phyloP scores from a whole-genome alignment of 2,329 filamentous ascomycete species.

The Cladosporium austrohemisphaericum region DNA sequence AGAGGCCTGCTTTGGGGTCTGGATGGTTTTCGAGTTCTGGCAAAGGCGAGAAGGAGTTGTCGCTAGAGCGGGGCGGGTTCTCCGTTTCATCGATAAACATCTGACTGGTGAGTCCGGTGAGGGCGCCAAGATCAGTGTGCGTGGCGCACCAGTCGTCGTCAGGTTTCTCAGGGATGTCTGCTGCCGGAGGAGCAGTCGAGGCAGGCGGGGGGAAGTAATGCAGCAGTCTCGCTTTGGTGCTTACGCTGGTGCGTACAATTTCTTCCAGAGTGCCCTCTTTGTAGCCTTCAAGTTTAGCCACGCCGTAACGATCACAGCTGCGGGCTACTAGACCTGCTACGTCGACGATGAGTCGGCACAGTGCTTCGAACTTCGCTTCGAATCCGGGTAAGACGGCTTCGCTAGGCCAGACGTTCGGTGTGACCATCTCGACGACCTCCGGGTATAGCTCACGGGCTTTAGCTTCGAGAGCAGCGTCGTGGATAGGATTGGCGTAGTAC shows the following conservation, averaged over 20 bases:
- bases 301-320: conserved; percentile 85
- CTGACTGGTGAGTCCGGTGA: conserved; percentile 88
- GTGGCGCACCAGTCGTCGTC: conserved; percentile 95
- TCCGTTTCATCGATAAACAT: conserved; percentile 86
- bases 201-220: conserved; percentile 75
- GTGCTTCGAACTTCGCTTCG: conserved; percentile 63
- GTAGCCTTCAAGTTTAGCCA: conserved; percentile 73
- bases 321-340: conserved; percentile 81
- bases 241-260: conserved; percentile 79
- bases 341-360: conserved; percentile 85
- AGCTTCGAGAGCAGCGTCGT: conserved; percentile 59
- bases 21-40: conserved; percentile 72
- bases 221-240: conserved; percentile 84
- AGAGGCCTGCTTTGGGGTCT: conserved; percentile 82
- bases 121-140: conserved; percentile 85
- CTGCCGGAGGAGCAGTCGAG: conserved; percentile 32
- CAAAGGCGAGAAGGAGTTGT: conserved; percentile 48
- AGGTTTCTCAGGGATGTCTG: conserved; percentile 36
- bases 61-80: conserved; percentile 32
- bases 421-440: conserved; percentile 82
- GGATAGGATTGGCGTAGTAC: conserved; percentile 68
- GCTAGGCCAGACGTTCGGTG: conserved; percentile 83
- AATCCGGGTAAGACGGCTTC: conserved; percentile 70
- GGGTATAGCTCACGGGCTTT: conserved; percentile 54
- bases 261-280: conserved; percentile 74